Conservation (phyloP, 208 protist genomes). For the Leishmania mexicana region DNA sequence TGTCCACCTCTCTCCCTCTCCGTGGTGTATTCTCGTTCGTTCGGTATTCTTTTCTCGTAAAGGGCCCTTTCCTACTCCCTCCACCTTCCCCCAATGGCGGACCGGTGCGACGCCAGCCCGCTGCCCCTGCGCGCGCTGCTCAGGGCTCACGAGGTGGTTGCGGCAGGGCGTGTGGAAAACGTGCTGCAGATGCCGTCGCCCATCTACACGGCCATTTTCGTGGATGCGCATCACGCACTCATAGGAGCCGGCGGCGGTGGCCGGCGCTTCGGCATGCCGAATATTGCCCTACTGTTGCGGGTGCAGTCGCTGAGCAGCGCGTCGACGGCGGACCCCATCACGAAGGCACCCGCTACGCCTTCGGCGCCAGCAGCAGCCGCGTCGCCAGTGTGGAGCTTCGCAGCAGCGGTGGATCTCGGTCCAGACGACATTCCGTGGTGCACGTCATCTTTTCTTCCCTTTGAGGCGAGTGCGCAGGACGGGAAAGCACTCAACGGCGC, state of each 20-base stretch:
- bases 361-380: neutral
- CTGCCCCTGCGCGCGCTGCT: slow-evolving; percentile 16
- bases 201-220: slow-evolving; percentile 73
- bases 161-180: slow-evolving; percentile 38
- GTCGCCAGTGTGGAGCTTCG: slow-evolving; percentile 50
- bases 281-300: slow-evolving; percentile 63
- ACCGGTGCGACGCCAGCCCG: neutral
- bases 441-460: slow-evolving; percentile 60
- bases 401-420: slow-evolving; percentile 63
- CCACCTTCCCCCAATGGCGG: neutral
- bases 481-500: neutral
- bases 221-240: slow-evolving; percentile 65
- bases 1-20: neutral
- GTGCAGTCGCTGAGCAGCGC: slow-evolving; percentile 28
- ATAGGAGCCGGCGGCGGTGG: slow-evolving; percentile 82
- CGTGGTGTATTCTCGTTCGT: no score
- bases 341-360: neutral
- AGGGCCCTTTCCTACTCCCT: neutral
- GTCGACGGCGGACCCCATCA: neutral
- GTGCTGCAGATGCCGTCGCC: slow-evolving; percentile 77
- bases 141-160: slow-evolving; percentile 47
- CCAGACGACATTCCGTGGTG: slow-evolving; percentile 81
- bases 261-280: slow-evolving; percentile 84
- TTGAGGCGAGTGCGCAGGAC: slow-evolving; percentile 17
- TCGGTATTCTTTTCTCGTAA: neutral